Base-by-base conservation (phyloP, 306 rosid genomes). In the Begonia fuchsioides region DNA sequence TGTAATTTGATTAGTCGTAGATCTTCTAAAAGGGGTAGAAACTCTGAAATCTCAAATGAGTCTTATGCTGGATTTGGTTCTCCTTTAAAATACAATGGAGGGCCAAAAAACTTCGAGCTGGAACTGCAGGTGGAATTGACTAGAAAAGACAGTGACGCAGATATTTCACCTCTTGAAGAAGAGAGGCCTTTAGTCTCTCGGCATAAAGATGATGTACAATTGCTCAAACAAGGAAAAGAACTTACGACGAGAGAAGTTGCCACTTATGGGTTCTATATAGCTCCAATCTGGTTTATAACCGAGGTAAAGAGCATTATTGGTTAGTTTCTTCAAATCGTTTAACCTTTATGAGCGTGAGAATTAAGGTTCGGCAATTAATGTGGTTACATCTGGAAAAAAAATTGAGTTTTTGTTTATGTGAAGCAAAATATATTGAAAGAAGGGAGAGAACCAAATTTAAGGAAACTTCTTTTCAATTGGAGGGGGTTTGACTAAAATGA, bases 231-330 rank as follows among this genome's bases (percentile, higher is more conserved):
- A 49, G 85, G 75, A 41, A 73, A 20, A 61, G 72, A 57, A 15
- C 83, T 67, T 20, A 71, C 94, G 10, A 9, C 77, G 32, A 67
- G 60, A 68, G 81, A 92, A 78, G 63, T 92, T 63, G 98, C 96
- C 54, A 59, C 20, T 2, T 82, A 72, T 68, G 98, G 98, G 54
- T 82, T 85, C 69, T 92, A 78, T 81, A 61, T 92, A 65, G 96
- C 98, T 12, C 98, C 98, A 12, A 69, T 92, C 59, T 92, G 98
- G 98, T 92, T 92, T 63, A 4, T 77, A 49, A 85, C 98, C 13
- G 98, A 92, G 93, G 98, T 80, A 71, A 38, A 38, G 20, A 18
- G 47, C 64, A 47, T 57, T 53, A 60, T 40, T 13, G 39, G 35
- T 55, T 60, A 38, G 39, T 50, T 48, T 62, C 2, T 48, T 64